Conservation (phyloP, 495 filamentous ascomycete genomes). For the Penicillium ucsense region DNA sequence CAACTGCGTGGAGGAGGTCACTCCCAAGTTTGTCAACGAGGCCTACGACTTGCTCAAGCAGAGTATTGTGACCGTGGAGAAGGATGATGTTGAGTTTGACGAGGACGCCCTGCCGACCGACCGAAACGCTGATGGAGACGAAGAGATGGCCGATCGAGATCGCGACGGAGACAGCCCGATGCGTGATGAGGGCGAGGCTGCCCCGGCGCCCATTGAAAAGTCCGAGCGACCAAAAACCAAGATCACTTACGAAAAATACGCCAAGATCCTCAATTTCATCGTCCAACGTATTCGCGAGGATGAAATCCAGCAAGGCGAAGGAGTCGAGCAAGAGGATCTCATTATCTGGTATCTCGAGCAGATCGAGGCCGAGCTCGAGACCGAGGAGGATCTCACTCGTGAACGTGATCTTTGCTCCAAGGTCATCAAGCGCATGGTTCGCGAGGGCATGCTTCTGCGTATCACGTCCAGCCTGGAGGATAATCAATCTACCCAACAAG, state of each 20-base stretch:
- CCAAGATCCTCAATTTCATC: constrained; percentile 75
- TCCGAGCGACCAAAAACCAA: constrained; percentile 59
- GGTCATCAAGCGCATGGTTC: constrained; percentile 92
- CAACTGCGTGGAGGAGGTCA: constrained; percentile 90
- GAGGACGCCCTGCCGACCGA: constrained; percentile 45
- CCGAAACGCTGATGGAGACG: constrained; percentile 19
- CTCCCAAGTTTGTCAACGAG: constrained; percentile 75
- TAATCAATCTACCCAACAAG: constrained; percentile 38
- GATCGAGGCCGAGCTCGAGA: constrained; percentile 73
- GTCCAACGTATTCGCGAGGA: constrained; percentile 76
- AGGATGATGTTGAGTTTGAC: constrained; percentile 94
- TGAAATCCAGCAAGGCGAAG: constrained; percentile 61
- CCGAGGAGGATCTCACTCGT: constrained; percentile 64
- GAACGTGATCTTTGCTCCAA: constrained; percentile 74
- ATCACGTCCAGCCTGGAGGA: constrained; percentile 68
- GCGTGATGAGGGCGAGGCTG: constrained; percentile 41
- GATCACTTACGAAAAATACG: constrained; percentile 93
- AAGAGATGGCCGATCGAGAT: constrained; percentile 40
- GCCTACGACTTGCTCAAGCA: constrained; percentile 82
- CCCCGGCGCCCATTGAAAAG: constrained; percentile 25
- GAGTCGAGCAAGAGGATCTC: constrained; percentile 79
- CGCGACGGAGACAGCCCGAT: constrained; percentile 64
- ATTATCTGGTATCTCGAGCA: constrained; percentile 91
- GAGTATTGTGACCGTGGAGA: constrained; percentile 95
- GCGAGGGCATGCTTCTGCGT: constrained; percentile 90